Base-by-base conservation (phyloP, 257 asterid genomes). In the Echium plantagineum region DNA sequence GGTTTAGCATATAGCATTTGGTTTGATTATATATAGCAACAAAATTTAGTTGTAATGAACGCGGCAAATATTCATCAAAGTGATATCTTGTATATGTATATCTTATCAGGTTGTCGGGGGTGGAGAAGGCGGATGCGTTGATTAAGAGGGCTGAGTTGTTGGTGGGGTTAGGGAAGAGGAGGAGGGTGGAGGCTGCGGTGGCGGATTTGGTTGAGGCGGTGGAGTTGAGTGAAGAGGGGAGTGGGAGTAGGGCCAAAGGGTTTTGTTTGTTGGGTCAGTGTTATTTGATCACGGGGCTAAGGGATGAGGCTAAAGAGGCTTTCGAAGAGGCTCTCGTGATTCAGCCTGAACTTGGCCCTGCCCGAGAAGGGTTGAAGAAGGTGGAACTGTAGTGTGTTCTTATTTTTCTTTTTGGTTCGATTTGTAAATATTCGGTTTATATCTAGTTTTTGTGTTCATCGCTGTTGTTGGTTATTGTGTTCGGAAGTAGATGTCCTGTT, bases 121-220 rank as follows among this genome's bases (percentile, higher is more conserved):
- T 48, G 15, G 96, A 85, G 24, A 90, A 70, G 78, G 94, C 81
- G 2, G 95, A 85, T 20, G 96, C 96, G 18, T 69, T 90, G 78
- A 52, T 80, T 3, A 82, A 75, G 32, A 76, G 95, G 79, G 98
- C 95, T 10, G 96, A 87, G 77, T 64, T 87, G 72, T 75, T 63
- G 62, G 12, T 90, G 57, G 84, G 73, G 38, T 9, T 90, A 79
- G 82, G 76, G 53, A 76, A 78, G 80, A 72, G 70, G 73, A 74
- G 94, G 9, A 83, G 94, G 49, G 81, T 87, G 31, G 95, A 82
- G 66, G 74, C 81, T 57, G 94, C 91, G 48, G 55, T 87, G 64
- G 59, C 24, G 63, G 95, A 90, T 72, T 75, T 83, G 69, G 73
- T 75, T 22, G 86, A 83, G 24, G 93, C 95, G 20, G 77, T 79